These are phyloP conservation scores for Casuarina cunninghamiana DNA, from an alignment of 306 rosid genomes.

Conservation along the genomic window DNA sequence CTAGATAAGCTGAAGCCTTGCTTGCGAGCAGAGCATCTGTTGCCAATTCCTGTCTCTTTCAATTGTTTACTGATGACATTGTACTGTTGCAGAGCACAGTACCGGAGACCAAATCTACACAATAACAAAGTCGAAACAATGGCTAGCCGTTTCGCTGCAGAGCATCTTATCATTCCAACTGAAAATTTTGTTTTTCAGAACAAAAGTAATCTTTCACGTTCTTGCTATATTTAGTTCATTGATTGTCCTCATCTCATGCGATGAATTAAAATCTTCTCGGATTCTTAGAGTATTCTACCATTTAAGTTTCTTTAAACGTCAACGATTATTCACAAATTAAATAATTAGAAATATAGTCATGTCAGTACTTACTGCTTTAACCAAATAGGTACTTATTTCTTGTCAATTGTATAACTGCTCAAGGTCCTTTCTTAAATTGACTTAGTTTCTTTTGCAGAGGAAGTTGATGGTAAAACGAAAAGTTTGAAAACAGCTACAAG, in stretches of 20 bases:
- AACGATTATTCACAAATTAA: no score
- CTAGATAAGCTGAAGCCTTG: background rate
- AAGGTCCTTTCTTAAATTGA: background rate
- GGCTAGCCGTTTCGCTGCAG: slow-evolving; percentile 37
- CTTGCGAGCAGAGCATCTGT: background rate
- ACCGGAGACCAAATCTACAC: background rate
- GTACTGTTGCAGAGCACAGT: slow-evolving; percentile 21
- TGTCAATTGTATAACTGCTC: background rate
- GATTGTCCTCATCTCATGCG: background rate
- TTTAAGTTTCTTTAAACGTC: no score
- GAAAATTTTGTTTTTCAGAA: slow-evolving; percentile 44
- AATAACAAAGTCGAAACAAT: slow-evolving; percentile 21
- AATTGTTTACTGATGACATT: background rate
- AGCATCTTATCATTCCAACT: slow-evolving; percentile 41
- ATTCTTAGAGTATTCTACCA: no score
- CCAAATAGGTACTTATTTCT: background rate
- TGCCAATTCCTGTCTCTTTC: background rate
- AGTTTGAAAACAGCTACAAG: slow-evolving; percentile 32
- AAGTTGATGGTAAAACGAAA: slow-evolving; percentile 29
- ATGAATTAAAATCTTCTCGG: no score
- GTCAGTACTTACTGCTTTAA: no score
- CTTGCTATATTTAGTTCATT: background rate
- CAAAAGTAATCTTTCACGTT: slow-evolving; percentile 32
- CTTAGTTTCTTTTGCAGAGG: slow-evolving; percentile 35
- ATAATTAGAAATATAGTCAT: no score